These are phyloP conservation scores for Grosmannia serpens DNA, from an alignment of 2,329 filamentous ascomycete species.

Conservation along the genomic window DNA sequence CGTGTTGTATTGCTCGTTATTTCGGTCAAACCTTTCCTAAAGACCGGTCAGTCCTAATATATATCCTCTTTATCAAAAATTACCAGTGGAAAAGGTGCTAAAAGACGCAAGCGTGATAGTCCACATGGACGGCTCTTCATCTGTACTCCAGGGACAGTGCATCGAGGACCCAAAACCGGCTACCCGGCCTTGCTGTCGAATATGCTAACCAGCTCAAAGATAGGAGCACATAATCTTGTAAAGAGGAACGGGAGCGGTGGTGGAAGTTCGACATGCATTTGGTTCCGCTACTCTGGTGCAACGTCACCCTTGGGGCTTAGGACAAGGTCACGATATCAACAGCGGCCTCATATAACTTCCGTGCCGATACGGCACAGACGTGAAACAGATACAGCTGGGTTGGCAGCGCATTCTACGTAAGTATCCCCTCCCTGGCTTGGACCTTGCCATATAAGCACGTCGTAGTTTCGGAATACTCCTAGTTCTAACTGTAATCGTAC, in stretches of 20 bases:
- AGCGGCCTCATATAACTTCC: conserved; percentile 18
- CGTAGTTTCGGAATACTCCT: no score
- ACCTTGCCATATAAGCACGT: background rate
- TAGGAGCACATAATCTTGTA: conserved; percentile 17
- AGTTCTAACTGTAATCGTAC: no score
- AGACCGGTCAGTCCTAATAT: no score
- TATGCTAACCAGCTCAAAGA: conserved; percentile 9
- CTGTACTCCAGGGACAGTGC: no score
- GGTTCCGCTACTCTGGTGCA: conserved; percentile 26
- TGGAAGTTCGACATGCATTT: conserved; percentile 30
- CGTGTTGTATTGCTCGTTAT: no score
- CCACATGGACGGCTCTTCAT: no score
- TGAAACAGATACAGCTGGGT: conserved; percentile 18
- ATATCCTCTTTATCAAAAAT: no score
- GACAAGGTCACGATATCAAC: conserved; percentile 21
- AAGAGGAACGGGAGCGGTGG: conserved; percentile 17
- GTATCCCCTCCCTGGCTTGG: background rate
- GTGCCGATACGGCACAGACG: conserved; percentile 14
- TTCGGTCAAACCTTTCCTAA: no score
- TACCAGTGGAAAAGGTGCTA: no score
- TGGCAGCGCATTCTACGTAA: conserved; percentile 16
- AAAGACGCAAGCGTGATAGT: no score
- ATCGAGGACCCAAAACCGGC: background rate
- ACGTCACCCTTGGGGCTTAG: conserved; percentile 17
- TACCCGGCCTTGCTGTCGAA: background rate